Conservation (phyloP, 305 asterid genomes). For the Rubia balearica region DNA sequence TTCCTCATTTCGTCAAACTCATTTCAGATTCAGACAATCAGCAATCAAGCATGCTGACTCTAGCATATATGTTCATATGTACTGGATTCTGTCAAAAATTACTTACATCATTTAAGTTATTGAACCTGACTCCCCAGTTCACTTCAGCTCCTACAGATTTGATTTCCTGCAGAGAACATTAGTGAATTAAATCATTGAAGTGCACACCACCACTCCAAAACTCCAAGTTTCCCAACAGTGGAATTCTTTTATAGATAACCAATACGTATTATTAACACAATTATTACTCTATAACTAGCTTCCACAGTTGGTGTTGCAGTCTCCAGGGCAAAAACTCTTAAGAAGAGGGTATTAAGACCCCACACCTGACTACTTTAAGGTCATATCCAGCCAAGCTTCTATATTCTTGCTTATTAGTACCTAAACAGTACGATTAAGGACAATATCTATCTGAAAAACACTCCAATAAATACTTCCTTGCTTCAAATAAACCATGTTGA, state of each 20-base stretch:
- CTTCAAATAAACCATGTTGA: not conserved
- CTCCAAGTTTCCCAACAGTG: not conserved
- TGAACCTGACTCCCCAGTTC: conserved; percentile 99
- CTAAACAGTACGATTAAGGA: not conserved
- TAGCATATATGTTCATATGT: not conserved
- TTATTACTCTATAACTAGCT: not conserved
- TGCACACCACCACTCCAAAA: not conserved
- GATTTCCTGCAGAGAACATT: conserved; percentile 61
- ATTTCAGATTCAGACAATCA: not conserved
- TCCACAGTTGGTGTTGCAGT: not conserved
- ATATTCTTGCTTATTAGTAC: not conserved
- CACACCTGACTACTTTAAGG: not conserved
- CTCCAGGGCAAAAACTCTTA: conserved; percentile 7
- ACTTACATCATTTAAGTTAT: conserved; percentile 68
- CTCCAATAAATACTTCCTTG: not conserved
- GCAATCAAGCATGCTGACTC: not conserved
- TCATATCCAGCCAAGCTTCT: conserved; percentile 1
- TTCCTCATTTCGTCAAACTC: not conserved
- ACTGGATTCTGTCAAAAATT: conserved; percentile 14
- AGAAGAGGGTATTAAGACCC: not conserved
- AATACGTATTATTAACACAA: not conserved
- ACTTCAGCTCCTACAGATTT: conserved; percentile 96
- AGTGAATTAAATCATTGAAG: not conserved
- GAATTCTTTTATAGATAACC: conserved; percentile 3
- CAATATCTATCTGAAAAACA: not conserved